These are phyloP conservation scores for Alternaria consortialis DNA, from an alignment of 2,329 filamentous ascomycete genomes.

Conservation along the genomic window DNA sequence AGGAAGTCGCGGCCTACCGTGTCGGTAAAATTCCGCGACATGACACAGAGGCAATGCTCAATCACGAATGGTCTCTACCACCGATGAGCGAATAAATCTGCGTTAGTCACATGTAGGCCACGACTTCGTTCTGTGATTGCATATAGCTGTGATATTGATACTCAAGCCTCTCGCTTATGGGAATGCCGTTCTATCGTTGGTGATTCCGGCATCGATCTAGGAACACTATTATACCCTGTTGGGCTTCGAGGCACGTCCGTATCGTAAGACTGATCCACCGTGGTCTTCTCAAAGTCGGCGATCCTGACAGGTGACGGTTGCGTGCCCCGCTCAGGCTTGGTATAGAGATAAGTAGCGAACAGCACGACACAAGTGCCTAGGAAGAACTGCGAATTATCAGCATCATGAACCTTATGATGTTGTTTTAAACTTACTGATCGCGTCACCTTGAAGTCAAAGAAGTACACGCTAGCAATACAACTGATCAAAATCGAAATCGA, in stretches of 20 bases:
- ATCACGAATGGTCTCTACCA: background rate
- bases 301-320: conserved; percentile 72
- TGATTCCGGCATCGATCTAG: conserved; percentile 32
- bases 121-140: background rate
- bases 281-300: conserved; percentile 79
- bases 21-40: background rate
- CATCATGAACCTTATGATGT: background rate
- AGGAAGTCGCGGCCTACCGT: conserved; percentile 31
- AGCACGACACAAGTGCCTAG: conserved; percentile 82
- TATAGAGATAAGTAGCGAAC: conserved; percentile 86
- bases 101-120: background rate
- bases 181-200: conserved; percentile 35
- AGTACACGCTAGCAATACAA: conserved; percentile 82
- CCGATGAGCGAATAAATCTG: background rate
- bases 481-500: conserved; percentile 91
- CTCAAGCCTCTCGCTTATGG: conserved; percentile 38
- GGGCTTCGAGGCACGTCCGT: conserved; percentile 21
- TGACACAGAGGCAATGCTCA: background rate
- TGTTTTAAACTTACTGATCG: conserved; percentile 34
- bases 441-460: conserved; percentile 83
- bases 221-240: conserved; percentile 15
- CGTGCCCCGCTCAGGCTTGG: conserved; percentile 64
- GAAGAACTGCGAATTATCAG: conserved; percentile 70
- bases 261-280: conserved; percentile 58
- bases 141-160: background rate